Conservation (phyloP, 1,284 basidiomycete species). For the Blastosporella zonata region DNA sequence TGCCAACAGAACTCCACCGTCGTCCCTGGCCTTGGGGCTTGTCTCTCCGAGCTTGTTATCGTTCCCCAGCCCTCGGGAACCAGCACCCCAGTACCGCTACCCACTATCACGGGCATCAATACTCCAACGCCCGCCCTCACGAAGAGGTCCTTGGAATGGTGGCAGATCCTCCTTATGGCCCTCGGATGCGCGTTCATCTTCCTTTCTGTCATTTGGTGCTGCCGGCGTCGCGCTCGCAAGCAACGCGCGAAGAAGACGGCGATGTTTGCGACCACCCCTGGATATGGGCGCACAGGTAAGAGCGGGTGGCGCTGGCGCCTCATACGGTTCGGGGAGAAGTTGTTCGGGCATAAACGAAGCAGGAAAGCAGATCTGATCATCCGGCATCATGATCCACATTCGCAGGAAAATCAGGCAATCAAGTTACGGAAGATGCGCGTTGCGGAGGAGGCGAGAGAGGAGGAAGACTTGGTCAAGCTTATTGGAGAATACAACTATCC, state of each 20-base stretch:
- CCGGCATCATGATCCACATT: conserved; percentile 3
- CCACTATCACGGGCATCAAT: conserved; percentile 52
- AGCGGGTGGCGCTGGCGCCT: conserved; percentile 53
- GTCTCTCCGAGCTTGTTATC: conserved; percentile 68
- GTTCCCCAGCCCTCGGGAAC: conserved; percentile 49
- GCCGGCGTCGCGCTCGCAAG: conserved; percentile 66
- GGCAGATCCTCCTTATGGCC: conserved; percentile 80
- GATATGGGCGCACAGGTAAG: conserved; percentile 50
- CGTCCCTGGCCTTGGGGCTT: conserved; percentile 69
- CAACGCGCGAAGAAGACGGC: conserved; percentile 63
- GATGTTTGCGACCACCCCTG: conserved; percentile 53
- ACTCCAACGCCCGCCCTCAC: conserved; percentile 40
- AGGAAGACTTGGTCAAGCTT: conserved; percentile 31
- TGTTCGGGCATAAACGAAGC: conserved; percentile 48
- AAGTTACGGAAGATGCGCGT: conserved; percentile 25
- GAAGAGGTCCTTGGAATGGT: conserved; percentile 55
- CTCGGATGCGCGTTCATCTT: conserved; percentile 79
- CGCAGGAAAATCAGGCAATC: conserved; percentile 19
- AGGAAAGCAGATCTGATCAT: conserved; percentile 43
- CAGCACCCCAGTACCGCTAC: conserved; percentile 42
- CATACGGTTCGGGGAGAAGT: conserved; percentile 50
- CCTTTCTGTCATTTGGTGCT: conserved; percentile 58
- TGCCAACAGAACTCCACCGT: conserved; percentile 54
- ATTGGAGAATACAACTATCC: conserved; percentile 30
- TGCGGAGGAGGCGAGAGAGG: conserved; percentile 27